Evolutionary conservation across 257 asterid genomes (phyloP), one percentile per base, ranked within the genome.

Genomic region (Fraxinus quadrangulata): DNA sequence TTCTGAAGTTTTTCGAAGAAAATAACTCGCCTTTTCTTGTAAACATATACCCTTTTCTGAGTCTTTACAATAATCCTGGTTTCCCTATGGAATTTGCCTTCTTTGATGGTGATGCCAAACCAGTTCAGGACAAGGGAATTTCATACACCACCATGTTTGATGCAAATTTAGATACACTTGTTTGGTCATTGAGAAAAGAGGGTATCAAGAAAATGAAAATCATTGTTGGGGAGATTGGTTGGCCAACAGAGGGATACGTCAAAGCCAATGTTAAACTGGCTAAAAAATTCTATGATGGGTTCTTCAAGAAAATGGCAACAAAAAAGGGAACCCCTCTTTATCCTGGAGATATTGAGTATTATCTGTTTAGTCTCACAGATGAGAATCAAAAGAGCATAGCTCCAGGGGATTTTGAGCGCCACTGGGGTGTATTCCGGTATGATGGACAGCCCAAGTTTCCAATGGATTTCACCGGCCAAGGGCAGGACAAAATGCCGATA

Each of bases 211-310:
- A 83, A 1, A 68, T 90, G 7, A 85, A 77, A 7, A 80, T 93
- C 23, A 67, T 87, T 30, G 73, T 90, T 6, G 98, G 96, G 0
- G 93, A 88, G 69, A 84, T 90, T 8, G 98, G 98, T 8, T 93
- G 97, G 97, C 98, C 98, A 1, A 92, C 98, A 2, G 94, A 90
- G 66, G 98, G 96, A 26, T 54, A 85, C 74, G 0, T 2, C 0
- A 71, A 67, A 2, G 97, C 86, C 8, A 89, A 81, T 30, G 9
- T 11, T 0, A 10, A 70, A 3, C 59, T 87, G 79, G 96, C 98
- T 0, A 54, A 83, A 75, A 89, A 71, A 66, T 94, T 89, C 73
- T 86, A 91, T 77, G 83, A 82, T 28, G 96, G 97, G 0, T 83
- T 88, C 1, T 78, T 88, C 65, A 83, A 78, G 70, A 87, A 90